phyloP scores from a whole-genome alignment of 768 basidiomycete species.

The Xerocomellus chrysenteron region DNA sequence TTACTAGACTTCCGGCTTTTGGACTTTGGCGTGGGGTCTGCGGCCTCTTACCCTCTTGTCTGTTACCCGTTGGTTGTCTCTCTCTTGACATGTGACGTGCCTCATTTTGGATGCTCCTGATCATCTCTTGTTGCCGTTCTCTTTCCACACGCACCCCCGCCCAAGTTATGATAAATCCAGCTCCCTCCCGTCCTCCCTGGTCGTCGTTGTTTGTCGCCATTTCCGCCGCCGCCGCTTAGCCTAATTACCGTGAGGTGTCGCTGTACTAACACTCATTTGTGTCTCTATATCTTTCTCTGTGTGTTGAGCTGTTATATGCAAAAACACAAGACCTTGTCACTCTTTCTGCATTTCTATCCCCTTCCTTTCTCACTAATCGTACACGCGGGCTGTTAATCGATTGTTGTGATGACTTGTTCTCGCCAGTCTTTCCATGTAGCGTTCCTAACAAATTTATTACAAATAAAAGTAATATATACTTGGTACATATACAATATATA shows the following conservation, averaged over 20 bases:
- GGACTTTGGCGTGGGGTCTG: constrained; percentile 16
- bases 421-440: neutral
- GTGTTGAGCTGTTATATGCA: constrained; percentile 12
- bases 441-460: neutral
- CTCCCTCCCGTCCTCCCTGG: neutral
- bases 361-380: neutral
- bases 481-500: neutral
- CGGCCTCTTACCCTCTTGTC: constrained; percentile 7
- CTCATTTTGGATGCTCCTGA: constrained; percentile 11
- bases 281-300: neutral
- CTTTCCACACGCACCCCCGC: neutral
- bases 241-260: constrained; percentile 17
- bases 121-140: constrained; percentile 4
- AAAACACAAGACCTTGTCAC: constrained; percentile 13
- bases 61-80: constrained; percentile 13
- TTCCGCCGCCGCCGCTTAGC: constrained; percentile 1
- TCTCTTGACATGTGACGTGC: constrained; percentile 8
- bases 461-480: constrained; percentile 6
- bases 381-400: neutral
- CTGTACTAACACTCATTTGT: constrained; percentile 30
- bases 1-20: constrained; percentile 9
- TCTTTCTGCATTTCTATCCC: constrained; percentile 1
- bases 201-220: constrained; percentile 4
- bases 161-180: constrained; percentile 10
- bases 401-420: neutral